These are phyloP conservation scores for Carex parvula DNA, from an alignment of 176 grass and related monocot species.

Conservation along the genomic window DNA sequence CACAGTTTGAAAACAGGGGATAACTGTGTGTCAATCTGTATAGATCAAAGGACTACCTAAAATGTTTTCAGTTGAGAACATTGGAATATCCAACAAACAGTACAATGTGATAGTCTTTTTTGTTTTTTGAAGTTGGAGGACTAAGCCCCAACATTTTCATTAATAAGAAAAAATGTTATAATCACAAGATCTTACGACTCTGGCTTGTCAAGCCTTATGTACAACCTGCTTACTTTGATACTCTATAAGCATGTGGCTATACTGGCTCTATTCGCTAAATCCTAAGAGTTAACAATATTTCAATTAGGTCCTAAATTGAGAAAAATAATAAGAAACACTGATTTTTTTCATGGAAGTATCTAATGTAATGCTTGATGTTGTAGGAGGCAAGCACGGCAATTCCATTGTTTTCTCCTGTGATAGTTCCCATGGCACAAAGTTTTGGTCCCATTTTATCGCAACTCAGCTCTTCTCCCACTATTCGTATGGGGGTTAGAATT, in stretches of 20 bases:
- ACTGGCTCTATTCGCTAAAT: too few relatives aligned
- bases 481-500: slow-evolving; percentile 64
- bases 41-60: neutral
- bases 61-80: neutral
- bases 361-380: slow-evolving; percentile 30
- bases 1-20: neutral
- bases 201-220: too few relatives aligned
- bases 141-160: too few relatives aligned
- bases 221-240: too few relatives aligned
- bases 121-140: too few relatives aligned
- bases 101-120: neutral
- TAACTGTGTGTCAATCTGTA: neutral
- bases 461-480: slow-evolving; percentile 67
- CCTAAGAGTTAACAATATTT: neutral
- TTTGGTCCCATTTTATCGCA: slow-evolving; percentile 90
- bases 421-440: slow-evolving; percentile 93
- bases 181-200: too few relatives aligned
- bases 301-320: neutral
- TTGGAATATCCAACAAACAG: neutral
- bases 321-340: slow-evolving; percentile 20
- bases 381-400: slow-evolving; percentile 83
- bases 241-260: too few relatives aligned
- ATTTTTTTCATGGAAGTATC: neutral
- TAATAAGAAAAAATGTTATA: too few relatives aligned
- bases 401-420: slow-evolving; percentile 93